Evolutionary conservation across 2,329 filamentous ascomycete species (phyloP), one percentile per base, ranked within the genome.

Genomic region (Exophiala viscosa): DNA sequence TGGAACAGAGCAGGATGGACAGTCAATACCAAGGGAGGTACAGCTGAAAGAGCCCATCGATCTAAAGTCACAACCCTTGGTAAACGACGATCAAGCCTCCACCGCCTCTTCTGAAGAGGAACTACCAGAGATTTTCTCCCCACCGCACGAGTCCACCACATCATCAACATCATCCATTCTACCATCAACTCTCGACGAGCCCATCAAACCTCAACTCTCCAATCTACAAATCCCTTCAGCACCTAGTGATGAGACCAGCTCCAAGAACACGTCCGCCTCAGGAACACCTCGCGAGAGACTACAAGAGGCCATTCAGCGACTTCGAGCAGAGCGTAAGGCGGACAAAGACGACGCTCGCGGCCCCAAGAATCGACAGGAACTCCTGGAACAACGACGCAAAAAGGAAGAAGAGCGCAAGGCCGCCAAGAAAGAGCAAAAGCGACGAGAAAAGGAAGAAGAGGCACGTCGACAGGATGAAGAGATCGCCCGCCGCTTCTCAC

Each of bases 401-500:
- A 96, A 96, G 73, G 88, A 95, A 68, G 86, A 89, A 54, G 84
- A 90, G 69, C 84, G 90, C 57, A 92, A 91, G 68, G 85, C 84
- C 17, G 87, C 92, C 65, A 97, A 96, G 76, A 93, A 95, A 71
- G 88, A 92, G 65, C 75, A 90, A 53, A 83, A 91, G 40, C 77
- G 81, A 60, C 80, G 88, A 63, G 86, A 87, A 15, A 92, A 88
- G 67, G 81, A 87, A 47, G 90, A 95, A 64, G 90, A 93, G 68
- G 85, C 90, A 51, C 74, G 73, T 18, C 71, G 75, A 64, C 77
- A 76, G 50, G 81, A 80, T 54, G 79, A 82, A 61, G 77, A 76
- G 45, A 78, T 82, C 55, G 74, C 77, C 52, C 75, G 80, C 39
- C 72, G 74, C 28, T 75, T 76, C 63, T 76, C 75, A 20, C 76